Evolutionary conservation across 495 filamentous ascomycete species (phyloP), one percentile per base, ranked within the genome.

Genomic region (Aspergillus coremiiformis): DNA sequence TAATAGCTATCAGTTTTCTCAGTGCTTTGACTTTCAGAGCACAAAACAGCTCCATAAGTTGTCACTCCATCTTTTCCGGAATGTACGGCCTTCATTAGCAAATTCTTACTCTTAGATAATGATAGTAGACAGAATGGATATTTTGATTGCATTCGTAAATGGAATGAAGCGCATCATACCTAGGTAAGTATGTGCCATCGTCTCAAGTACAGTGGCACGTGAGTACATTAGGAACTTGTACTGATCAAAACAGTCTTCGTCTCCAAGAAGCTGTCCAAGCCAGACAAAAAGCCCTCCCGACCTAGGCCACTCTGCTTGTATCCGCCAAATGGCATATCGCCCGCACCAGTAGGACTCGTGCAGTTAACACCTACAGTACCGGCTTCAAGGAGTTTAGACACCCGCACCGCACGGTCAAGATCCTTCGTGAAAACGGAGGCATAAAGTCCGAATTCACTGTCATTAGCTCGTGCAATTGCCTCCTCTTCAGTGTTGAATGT

Each of bases 261-360:
- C 65, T 80, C 74, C 33, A 80, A 52, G 51, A 71, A 79, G 37
- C 69, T 73, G 26, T 75, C 66, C 57, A 79, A 62, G 49, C 72
- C 75, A 54, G 73, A 62, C 53, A 68, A 20, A 58, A 51, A 39
- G 37, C 57, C 44, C 71, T 93, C 87, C 20, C 89, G 70, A 3
- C 90, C 90, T 61, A 87, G 86, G n/a, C 90, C 92, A 64, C 84
- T 89, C 78, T 91, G 86, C 75, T 95, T 96, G 44, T 90, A 86
- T 1, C 92, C 91, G 26, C 91, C 91, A 70, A 94, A 93, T 12
- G 88, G 87, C 42, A 88, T 77, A 51, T 78, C 77, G 42, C 72
- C 76, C 0, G 68, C 84, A 57, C 49, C 71, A 73, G 62, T 85
- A 69, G 37, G 75, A 77, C 79, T 83, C 44, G 66, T 84, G 52